These are phyloP conservation scores for Hygrophorus pudorinus DNA, from an alignment of 768 basidiomycete genomes.

Conservation along the genomic window DNA sequence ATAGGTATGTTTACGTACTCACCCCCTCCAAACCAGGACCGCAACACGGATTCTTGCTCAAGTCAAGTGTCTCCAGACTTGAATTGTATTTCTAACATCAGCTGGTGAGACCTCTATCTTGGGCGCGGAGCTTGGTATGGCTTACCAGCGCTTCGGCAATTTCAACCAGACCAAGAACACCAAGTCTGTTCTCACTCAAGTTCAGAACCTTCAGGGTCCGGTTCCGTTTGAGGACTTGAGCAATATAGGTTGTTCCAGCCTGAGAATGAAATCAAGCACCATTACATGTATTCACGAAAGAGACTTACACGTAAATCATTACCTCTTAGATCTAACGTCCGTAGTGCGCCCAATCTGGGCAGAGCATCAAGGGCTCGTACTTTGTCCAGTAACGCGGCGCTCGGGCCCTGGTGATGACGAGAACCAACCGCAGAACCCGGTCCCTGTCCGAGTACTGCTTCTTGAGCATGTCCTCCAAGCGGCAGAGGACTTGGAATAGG, in stretches of 20 bases:
- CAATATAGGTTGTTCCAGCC: constrained; percentile 79
- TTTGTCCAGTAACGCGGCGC: constrained; percentile 75
- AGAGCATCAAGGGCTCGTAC: constrained; percentile 84
- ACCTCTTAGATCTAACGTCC: constrained; percentile 84
- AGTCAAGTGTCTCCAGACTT: constrained; percentile 85
- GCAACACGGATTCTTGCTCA: constrained; percentile 89
- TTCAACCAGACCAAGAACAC: constrained; percentile 63
- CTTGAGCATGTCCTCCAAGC: constrained; percentile 7
- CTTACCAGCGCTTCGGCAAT: constrained; percentile 86
- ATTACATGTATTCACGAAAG: not conserved
- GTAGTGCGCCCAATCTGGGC: constrained; percentile 74
- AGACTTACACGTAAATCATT: constrained; percentile 82
- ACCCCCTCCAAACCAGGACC: constrained; percentile 90
- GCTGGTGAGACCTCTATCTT: not conserved
- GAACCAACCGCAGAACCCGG: constrained; percentile 1
- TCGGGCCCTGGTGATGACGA: constrained; percentile 40
- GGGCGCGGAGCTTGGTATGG: not conserved
- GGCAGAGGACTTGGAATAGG: constrained; percentile 15
- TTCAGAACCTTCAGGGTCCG: constrained; percentile 91
- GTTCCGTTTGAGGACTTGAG: constrained; percentile 94
- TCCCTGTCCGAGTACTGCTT: not conserved
- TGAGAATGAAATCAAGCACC: constrained; percentile 18
- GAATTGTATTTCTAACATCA: constrained; percentile 84
- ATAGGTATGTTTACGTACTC: constrained; percentile 17
- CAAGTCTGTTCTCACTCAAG: constrained; percentile 89